Evolutionary conservation across 345 rosid species (phyloP).

Genomic region (Lepidium didymum): DNA sequence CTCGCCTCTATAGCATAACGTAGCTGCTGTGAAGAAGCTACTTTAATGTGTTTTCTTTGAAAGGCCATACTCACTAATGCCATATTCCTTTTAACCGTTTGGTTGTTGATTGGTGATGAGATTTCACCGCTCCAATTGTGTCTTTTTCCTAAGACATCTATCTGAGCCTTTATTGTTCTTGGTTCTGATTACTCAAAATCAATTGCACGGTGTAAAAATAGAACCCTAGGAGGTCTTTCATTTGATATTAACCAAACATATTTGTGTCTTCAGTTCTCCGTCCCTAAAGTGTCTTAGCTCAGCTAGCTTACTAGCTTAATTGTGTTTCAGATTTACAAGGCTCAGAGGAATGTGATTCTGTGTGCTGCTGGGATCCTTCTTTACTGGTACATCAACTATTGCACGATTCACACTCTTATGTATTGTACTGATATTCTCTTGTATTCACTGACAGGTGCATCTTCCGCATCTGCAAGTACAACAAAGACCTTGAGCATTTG

Average conservation of each 20-base stretch:
- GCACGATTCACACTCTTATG: neutral
- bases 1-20: neutral
- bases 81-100: neutral
- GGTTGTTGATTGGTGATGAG: neutral
- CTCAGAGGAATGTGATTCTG: slow-evolving; percentile 77
- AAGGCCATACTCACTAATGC: neutral
- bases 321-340: slow-evolving; percentile 65
- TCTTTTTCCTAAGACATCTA: neutral
- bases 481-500: slow-evolving; percentile 64
- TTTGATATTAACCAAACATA: neutral
- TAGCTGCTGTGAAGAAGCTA: neutral
- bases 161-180: neutral
- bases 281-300: neutral
- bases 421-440: neutral
- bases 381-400: slow-evolving; percentile 55
- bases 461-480: slow-evolving; percentile 65
- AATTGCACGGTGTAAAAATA: neutral
- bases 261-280: neutral
- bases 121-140: neutral
- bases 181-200: neutral
- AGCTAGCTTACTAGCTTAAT: neutral
- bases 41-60: neutral
- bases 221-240: neutral
- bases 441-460: slow-evolving; percentile 52
- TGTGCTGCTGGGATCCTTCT: slow-evolving; percentile 76